A percentile compares a stretch with the other conserved stretches of the same genome.
Conservation (phyloP, 2,329 filamentous ascomycete species). For the Cryphonectria japonica region DNA sequence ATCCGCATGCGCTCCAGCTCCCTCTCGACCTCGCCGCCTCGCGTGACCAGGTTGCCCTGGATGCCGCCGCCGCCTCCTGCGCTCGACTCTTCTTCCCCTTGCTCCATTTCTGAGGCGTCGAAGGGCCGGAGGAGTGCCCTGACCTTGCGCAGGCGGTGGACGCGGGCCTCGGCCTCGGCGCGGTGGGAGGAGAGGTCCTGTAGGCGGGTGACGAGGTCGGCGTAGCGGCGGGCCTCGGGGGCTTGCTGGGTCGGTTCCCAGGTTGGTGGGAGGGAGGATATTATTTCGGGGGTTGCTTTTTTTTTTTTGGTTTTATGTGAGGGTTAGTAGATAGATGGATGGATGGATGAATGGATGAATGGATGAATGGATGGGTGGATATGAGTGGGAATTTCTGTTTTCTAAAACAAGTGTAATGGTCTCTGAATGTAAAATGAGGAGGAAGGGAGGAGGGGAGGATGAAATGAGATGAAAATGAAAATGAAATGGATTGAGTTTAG, state of each 20-base stretch:
- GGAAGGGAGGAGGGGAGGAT: not conserved
- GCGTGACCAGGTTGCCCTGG: constrained; percentile 70
- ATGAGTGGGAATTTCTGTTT: not conserved
- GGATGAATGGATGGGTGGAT: too few species aligned
- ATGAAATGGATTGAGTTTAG: not conserved
- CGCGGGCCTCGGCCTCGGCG: constrained; percentile 38
- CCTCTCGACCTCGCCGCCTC: constrained; percentile 65
- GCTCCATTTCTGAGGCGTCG: constrained; percentile 22
- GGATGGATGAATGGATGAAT: too few species aligned
- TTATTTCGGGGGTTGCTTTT: constrained; percentile 43
- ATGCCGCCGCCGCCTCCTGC: constrained; percentile 40
- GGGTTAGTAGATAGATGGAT: not conserved
- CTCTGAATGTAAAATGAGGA: not conserved
- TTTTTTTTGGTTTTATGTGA: not conserved
- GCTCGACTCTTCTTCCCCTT: constrained; percentile 27
- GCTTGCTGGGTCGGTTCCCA: constrained; percentile 50
- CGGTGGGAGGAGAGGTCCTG: constrained; percentile 53
- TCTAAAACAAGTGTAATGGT: too few species aligned
- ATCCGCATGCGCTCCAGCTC: constrained; percentile 70
- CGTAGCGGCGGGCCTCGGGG: constrained; percentile 55
- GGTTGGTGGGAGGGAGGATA: constrained; percentile 50
- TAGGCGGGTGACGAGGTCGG: constrained; percentile 53
- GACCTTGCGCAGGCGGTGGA: constrained; percentile 54
- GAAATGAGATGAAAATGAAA: not conserved
- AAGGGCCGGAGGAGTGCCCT: constrained; percentile 57